A percentile compares a stretch with the other conserved stretches of the same genome.
phyloP scores from a whole-genome alignment of 257 asterid species.

The Vinca minor region DNA sequence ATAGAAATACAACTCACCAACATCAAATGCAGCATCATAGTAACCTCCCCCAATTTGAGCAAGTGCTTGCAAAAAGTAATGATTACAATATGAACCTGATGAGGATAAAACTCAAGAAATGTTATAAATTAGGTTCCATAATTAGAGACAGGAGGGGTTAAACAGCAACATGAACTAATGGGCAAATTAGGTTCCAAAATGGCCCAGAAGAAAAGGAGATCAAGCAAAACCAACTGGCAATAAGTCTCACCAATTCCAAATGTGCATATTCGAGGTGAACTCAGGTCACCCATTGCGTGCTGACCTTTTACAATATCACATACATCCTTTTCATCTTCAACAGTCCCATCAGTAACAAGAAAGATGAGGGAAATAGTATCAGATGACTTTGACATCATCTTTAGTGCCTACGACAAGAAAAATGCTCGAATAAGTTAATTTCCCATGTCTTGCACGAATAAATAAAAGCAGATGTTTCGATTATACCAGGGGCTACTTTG shows the following conservation, averaged over 20 bases:
- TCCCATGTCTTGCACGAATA: background rate
- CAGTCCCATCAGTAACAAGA: constrained; percentile 89
- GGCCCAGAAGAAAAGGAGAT: no score
- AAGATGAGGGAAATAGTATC: constrained; percentile 53
- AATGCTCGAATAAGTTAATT: constrained; percentile 9
- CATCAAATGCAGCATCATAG: constrained; percentile 48
- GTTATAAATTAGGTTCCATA: background rate
- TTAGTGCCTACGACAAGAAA: constrained; percentile 55
- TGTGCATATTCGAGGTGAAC: constrained; percentile 68
- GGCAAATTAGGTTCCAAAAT: no score
- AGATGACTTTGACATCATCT: constrained; percentile 44
- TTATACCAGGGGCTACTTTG: background rate
- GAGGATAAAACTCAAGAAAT: background rate
- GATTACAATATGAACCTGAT: constrained; percentile 76
- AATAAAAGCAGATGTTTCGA: background rate
- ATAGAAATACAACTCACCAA: constrained; percentile 76
- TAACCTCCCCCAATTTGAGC: constrained; percentile 63
- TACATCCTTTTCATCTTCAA: constrained; percentile 74
- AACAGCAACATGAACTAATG: no score
- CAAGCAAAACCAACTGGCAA: constrained; percentile 7
- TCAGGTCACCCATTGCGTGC: constrained; percentile 49
- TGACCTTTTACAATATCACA: constrained; percentile 51
- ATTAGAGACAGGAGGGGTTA: constrained; percentile 1
- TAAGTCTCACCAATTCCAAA: constrained; percentile 68
- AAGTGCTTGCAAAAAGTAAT: constrained; percentile 83